Evolutionary conservation across 306 rosid genomes (phyloP).

Genomic region (Adenanthera pavonina): DNA sequence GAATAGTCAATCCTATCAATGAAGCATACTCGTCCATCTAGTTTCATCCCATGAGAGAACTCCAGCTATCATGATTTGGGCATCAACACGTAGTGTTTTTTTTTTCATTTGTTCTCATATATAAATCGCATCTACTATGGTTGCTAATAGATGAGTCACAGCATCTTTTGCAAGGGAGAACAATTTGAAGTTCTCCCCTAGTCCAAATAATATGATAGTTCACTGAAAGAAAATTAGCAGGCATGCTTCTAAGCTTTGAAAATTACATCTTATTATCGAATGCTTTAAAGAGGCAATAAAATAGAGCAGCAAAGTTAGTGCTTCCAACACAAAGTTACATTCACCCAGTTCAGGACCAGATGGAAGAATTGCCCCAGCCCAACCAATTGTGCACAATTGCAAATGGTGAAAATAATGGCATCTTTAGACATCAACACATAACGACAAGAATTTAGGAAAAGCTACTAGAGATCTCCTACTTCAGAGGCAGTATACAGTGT

Average conservation of each 20-base stretch:
- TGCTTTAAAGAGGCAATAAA: not conserved
- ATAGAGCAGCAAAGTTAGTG: not conserved
- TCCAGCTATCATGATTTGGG: not conserved
- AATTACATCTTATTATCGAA: not conserved
- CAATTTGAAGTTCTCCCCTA: not conserved
- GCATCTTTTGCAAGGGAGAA: not conserved
- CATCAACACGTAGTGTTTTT: not conserved
- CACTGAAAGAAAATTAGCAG: not conserved
- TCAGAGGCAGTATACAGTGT: not conserved
- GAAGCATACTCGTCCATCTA: not conserved
- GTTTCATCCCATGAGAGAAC: not conserved
- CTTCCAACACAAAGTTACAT: not conserved
- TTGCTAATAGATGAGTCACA: not conserved
- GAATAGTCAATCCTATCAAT: not conserved
- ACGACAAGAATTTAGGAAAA: not conserved
- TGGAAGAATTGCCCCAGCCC: not conserved
- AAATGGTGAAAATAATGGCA: not conserved
- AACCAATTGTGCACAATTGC: not conserved
- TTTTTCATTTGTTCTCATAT: not conserved
- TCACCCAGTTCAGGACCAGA: conserved; percentile 8
- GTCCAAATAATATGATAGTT: not conserved
- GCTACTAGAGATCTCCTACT: not conserved
- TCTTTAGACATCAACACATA: not conserved
- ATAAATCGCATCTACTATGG: not conserved
- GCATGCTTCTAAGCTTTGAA: not conserved